These are phyloP conservation scores for Bimuria novae-zelandiae DNA, from an alignment of 2,329 filamentous ascomycete genomes.

Conservation along the genomic window DNA sequence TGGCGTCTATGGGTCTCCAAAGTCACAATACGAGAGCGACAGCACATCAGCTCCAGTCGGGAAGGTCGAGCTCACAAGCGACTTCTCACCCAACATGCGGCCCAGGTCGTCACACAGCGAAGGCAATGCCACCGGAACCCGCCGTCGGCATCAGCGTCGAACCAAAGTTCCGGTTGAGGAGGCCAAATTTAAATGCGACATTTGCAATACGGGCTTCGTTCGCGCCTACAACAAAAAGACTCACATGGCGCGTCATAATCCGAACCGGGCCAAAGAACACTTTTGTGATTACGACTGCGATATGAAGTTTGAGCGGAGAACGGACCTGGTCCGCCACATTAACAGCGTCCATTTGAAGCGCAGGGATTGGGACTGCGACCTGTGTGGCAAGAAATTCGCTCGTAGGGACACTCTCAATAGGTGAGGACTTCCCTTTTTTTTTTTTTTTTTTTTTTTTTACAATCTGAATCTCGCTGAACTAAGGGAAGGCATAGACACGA, in stretches of 20 bases:
- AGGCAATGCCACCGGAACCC: conserved; percentile 8
- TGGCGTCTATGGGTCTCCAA: conserved; percentile 26
- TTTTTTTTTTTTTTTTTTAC: neutral
- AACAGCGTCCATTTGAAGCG: conserved; percentile 72
- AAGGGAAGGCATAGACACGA: conserved; percentile 64
- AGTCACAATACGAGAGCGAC: conserved; percentile 26
- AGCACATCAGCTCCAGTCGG: conserved; percentile 18
- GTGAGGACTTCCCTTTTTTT: no score
- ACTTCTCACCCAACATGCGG: conserved; percentile 18
- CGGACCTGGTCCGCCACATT: conserved; percentile 69
- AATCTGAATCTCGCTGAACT: conserved; percentile 14
- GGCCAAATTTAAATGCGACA: conserved; percentile 72
- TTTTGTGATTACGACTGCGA: conserved; percentile 71
- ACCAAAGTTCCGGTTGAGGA: conserved; percentile 65
- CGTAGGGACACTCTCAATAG: conserved; percentile 82
- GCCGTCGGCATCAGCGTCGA: conserved; percentile 19
- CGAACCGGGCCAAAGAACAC: conserved; percentile 71
- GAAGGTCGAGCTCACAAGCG: conserved; percentile 13
- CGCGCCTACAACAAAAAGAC: conserved; percentile 86
- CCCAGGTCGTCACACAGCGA: conserved; percentile 19
- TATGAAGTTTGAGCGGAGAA: conserved; percentile 80
- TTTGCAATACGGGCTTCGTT: conserved; percentile 80
- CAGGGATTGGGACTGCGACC: conserved; percentile 70
- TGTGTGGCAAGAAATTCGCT: conserved; percentile 73
- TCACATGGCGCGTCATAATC: conserved; percentile 83